Evolutionary conservation across 2,329 filamentous ascomycete genomes (phyloP).

Genomic region (Trichoderma guizhouense): DNA sequence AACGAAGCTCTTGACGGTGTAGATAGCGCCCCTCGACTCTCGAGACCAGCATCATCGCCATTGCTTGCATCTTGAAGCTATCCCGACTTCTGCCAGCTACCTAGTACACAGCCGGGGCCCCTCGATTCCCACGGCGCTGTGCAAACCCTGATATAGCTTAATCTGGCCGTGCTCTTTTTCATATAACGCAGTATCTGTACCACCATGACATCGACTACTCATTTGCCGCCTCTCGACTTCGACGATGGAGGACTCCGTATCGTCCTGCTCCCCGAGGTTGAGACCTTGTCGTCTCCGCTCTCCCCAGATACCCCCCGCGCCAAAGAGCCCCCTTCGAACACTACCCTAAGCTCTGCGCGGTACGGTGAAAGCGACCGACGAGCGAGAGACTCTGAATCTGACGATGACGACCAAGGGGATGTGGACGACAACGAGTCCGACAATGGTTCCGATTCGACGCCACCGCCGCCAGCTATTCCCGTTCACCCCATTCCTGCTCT

Average conservation of each 20-base stretch:
- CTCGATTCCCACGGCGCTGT: neutral
- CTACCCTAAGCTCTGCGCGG: conserved; percentile 14
- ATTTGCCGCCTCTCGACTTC: conserved; percentile 31
- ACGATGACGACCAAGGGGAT: conserved; percentile 15
- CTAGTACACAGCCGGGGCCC: neutral
- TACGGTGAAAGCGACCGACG: conserved; percentile 1
- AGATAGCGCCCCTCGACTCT: neutral
- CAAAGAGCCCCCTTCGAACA: neutral
- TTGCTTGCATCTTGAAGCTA: neutral
- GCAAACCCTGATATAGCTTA: neutral
- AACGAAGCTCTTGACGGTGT: neutral
- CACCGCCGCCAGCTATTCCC: conserved; percentile 26
- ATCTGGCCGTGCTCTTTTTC: neutral
- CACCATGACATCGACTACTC: conserved; percentile 28
- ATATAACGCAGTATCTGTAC: neutral
- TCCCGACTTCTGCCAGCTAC: neutral
- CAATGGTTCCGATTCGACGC: conserved; percentile 21
- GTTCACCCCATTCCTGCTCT: conserved; percentile 70
- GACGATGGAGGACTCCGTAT: conserved; percentile 30
- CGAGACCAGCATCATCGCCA: neutral
- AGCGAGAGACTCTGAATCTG: neutral
- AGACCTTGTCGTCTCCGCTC: conserved; percentile 2
- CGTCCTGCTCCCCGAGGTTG: conserved; percentile 27
- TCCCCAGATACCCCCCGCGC: neutral
- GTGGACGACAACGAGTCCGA: conserved; percentile 8